Evolutionary conservation across 1,284 basidiomycete species (phyloP).

Genomic region (Cryptococcus jaspeensis): DNA sequence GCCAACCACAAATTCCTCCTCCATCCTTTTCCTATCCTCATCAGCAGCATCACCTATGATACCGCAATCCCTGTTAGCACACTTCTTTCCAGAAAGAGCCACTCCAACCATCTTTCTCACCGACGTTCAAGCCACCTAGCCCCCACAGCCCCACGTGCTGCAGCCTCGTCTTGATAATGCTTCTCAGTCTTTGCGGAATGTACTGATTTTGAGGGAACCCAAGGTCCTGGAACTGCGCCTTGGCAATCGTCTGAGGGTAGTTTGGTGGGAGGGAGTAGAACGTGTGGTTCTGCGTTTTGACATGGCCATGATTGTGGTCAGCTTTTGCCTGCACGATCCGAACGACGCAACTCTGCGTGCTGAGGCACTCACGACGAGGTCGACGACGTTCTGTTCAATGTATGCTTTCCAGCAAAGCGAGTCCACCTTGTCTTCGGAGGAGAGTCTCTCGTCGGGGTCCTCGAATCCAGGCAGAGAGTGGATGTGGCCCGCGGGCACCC

Average conservation of each 20-base stretch:
- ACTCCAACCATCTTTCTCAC: too few relatives aligned
- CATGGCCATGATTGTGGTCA: not conserved
- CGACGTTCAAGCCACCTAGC: slow-evolving; percentile 34
- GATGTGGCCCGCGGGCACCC: slow-evolving; percentile 21
- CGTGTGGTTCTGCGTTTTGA: slow-evolving; percentile 42
- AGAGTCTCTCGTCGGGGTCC: slow-evolving; percentile 32
- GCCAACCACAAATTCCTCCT: slow-evolving; percentile 34
- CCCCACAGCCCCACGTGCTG: slow-evolving; percentile 45
- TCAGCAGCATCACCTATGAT: slow-evolving; percentile 27
- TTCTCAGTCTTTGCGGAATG: slow-evolving; percentile 41
- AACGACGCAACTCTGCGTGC: not conserved
- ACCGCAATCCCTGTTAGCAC: too few relatives aligned
- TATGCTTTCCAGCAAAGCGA: slow-evolving; percentile 38
- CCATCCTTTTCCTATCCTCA: slow-evolving; percentile 31
- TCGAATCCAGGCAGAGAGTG: slow-evolving; percentile 25
- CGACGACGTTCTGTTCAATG: slow-evolving; percentile 41
- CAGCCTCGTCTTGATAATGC: slow-evolving; percentile 36
- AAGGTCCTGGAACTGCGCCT: slow-evolving; percentile 30
- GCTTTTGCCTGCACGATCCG: not conserved
- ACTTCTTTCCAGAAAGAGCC: not conserved
- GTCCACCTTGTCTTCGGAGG: slow-evolving; percentile 29
- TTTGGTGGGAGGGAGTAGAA: slow-evolving; percentile 47
- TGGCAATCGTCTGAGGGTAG: slow-evolving; percentile 30
- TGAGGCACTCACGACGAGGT: slow-evolving; percentile 39
- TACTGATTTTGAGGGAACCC: slow-evolving; percentile 41